Percentiles rank a stretch among this genome's conserved stretches.
These are phyloP conservation scores for Rhizophagus sp. DNA, from an alignment of 192 early-diverging fungal species.

Conservation along the genomic window DNA sequence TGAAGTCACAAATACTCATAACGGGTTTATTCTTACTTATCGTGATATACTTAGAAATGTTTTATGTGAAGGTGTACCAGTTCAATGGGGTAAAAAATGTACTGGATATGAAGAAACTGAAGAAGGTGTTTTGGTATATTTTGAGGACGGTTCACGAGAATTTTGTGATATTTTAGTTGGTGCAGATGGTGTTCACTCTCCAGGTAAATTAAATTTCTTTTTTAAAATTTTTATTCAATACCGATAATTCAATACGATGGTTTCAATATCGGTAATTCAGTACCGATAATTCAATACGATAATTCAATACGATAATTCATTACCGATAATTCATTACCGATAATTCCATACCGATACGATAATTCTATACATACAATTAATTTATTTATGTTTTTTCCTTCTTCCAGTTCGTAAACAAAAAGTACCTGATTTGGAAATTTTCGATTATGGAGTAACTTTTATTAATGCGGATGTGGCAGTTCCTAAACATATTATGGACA, in stretches of 20 bases:
- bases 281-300: no score
- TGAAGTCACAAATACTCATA: not conserved
- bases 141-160: constrained; percentile 15
- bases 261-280: no score
- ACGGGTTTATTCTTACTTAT: not conserved
- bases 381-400: no score
- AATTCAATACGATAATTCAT: no score
- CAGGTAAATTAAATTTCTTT: not conserved
- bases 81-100: constrained; percentile 15
- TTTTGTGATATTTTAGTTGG: constrained; percentile 9
- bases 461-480: not conserved
- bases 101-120: constrained; percentile 13
- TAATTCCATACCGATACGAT: no score
- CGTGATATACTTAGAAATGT: not conserved
- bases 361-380: no score
- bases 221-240: not conserved
- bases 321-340: no score
- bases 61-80: not conserved
- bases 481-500: not conserved
- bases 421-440: not conserved
- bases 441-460: not conserved
- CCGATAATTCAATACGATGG: no score
- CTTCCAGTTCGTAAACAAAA: constrained; percentile 18
- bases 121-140: constrained; percentile 4
- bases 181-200: constrained; percentile 13